phyloP scores from a whole-genome alignment of 1,284 basidiomycete species.

The Mycena sp. region DNA sequence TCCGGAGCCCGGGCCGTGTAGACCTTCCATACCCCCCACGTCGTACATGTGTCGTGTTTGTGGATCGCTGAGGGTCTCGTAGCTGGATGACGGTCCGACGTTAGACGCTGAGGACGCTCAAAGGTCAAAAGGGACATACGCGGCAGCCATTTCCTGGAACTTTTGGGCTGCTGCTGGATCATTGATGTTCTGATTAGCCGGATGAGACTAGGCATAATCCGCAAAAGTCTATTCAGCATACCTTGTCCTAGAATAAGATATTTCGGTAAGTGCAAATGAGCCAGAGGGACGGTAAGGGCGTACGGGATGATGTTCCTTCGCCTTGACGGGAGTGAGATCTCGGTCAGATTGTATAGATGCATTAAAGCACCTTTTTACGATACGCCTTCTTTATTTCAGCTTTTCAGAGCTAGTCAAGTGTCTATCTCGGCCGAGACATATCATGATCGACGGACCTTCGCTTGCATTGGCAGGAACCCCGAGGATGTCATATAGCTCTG shows the following conservation, averaged over 20 bases:
- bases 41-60: slow-evolving; percentile 87
- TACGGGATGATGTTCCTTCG: slow-evolving; percentile 91
- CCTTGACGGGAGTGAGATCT: slow-evolving; percentile 58
- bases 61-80: slow-evolving; percentile 87
- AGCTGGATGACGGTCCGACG: slow-evolving; percentile 55
- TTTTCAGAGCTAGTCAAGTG: slow-evolving; percentile 39
- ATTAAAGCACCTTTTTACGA: slow-evolving; percentile 76
- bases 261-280: slow-evolving; percentile 1
- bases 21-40: slow-evolving; percentile 77
- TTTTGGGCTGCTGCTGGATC: slow-evolving; percentile 80
- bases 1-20: slow-evolving; percentile 58
- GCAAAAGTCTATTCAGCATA: slow-evolving; percentile 37
- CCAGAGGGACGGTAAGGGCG: slow-evolving; percentile 42
- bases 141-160: slow-evolving; percentile 90
- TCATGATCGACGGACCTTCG: slow-evolving; percentile 60
- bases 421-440: slow-evolving; percentile 20
- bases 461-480: slow-evolving; percentile 75
- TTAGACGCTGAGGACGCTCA: slow-evolving; percentile 6
- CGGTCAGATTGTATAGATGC: slow-evolving; percentile 24
- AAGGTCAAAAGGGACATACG: slow-evolving; percentile 59
- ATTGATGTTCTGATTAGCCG: slow-evolving; percentile 73
- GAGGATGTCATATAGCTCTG: slow-evolving; percentile 82
- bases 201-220: neutral
- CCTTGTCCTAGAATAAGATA: slow-evolving; percentile 66
- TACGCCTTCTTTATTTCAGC: slow-evolving; percentile 94